Evolutionary conservation across 1,139 yeast species (phyloP).

Genomic region (Kluyveromyces sp.): DNA sequence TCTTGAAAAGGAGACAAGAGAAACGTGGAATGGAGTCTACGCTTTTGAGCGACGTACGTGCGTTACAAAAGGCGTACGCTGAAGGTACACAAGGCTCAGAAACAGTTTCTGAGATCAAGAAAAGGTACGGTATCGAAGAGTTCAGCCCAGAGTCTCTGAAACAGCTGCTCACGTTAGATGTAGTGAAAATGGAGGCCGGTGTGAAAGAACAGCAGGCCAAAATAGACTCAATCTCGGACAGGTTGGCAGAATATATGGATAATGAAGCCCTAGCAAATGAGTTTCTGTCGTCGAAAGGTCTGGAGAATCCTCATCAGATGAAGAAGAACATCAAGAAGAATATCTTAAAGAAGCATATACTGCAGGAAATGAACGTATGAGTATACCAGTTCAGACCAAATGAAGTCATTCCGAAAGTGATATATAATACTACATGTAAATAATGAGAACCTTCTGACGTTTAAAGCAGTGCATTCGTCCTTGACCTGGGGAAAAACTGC

Average conservation of each 20-base stretch:
- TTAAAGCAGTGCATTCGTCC: neutral
- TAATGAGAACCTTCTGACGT: neutral
- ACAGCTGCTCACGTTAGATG: conserved; percentile 35
- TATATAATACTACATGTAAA: neutral
- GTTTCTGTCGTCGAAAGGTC: conserved; percentile 29
- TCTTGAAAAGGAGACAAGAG: conserved; percentile 41
- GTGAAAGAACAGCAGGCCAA: conserved; percentile 23
- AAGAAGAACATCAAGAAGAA: conserved; percentile 47
- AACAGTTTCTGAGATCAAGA: conserved; percentile 43
- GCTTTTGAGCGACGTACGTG: conserved; percentile 24
- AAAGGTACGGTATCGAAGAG: conserved; percentile 47
- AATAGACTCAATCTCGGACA: conserved; percentile 33
- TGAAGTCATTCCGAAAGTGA: neutral
- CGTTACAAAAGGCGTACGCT: conserved; percentile 30
- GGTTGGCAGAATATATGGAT: conserved; percentile 32
- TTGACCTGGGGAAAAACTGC: neutral
- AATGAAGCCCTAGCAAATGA: conserved; percentile 32
- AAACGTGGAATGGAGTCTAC: conserved; percentile 32
- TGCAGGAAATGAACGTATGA: conserved; percentile 15
- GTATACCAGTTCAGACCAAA: neutral
- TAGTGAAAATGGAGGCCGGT: conserved; percentile 35
- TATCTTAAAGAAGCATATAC: conserved; percentile 44
- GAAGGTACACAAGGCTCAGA: conserved; percentile 28
- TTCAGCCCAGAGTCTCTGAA: conserved; percentile 49
- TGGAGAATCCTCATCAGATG: conserved; percentile 31